These are phyloP conservation scores for Kappamyces sp. DNA, from an alignment of 192 early-diverging fungal species.

Conservation along the genomic window DNA sequence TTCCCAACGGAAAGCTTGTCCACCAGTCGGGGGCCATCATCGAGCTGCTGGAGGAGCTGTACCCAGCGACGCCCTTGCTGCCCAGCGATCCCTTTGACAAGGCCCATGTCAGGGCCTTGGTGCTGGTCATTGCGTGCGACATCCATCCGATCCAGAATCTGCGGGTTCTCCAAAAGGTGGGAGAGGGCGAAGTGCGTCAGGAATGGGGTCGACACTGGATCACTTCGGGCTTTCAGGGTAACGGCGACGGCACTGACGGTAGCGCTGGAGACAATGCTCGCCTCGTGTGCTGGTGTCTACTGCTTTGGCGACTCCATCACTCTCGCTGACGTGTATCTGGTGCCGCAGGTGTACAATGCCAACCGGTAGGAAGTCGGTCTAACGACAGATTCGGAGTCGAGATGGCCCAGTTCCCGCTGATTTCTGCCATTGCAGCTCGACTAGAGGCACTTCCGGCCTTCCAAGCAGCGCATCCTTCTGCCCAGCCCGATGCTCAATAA, in stretches of 20 bases:
- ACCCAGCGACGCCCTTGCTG: constrained; percentile 60
- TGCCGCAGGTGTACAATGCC: constrained; percentile 77
- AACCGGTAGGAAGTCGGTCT: constrained; percentile 39
- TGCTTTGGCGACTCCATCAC: constrained; percentile 77
- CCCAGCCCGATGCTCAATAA: constrained; percentile 33
- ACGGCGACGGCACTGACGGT: neutral
- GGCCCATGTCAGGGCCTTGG: constrained; percentile 66
- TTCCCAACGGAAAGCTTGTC: constrained; percentile 17
- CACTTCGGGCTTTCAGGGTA: constrained; percentile 57
- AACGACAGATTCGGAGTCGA: constrained; percentile 57
- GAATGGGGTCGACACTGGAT: constrained; percentile 61
- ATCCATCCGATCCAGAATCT: constrained; percentile 88
- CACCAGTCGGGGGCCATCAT: constrained; percentile 73
- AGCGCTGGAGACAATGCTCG: constrained; percentile 63
- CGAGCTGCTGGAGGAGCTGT: constrained; percentile 82
- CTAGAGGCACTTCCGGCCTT: constrained; percentile 63
- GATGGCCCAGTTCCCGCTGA: constrained; percentile 62
- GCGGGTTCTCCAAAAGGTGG: constrained; percentile 59
- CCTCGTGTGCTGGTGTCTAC: constrained; percentile 60
- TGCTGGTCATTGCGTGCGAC: constrained; percentile 67
- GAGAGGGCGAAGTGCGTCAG: constrained; percentile 34
- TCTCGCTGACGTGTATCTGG: constrained; percentile 74
- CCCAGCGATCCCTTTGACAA: constrained; percentile 63
- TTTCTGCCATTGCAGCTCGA: constrained; percentile 51
- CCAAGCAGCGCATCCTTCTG: constrained; percentile 25